These are phyloP conservation scores for Aureobasidium sp. DNA, from an alignment of 2,329 filamentous ascomycete species.

Conservation along the genomic window DNA sequence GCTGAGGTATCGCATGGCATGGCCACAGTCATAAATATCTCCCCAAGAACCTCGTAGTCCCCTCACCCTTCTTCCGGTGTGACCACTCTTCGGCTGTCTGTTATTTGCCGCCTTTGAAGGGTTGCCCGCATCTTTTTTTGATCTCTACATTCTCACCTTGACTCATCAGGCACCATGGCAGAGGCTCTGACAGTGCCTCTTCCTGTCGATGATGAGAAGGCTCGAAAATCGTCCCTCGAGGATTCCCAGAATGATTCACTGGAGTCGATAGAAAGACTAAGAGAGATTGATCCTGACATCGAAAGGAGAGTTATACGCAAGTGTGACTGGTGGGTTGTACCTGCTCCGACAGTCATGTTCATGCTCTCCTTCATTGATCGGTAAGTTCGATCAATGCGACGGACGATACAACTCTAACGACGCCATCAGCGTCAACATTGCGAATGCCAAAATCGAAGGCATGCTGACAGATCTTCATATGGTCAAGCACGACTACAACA, in stretches of 20 bases:
- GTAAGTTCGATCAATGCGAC: neutral
- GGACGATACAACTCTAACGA: neutral
- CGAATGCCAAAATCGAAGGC: constrained; percentile 37
- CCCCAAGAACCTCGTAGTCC: neutral
- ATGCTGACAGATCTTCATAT: constrained; percentile 38
- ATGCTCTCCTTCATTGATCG: constrained; percentile 15
- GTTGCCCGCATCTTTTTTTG: neutral
- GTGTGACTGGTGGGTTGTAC: constrained; percentile 14
- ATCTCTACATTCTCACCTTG: neutral
- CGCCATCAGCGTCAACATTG: constrained; percentile 31
- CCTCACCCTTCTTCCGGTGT: neutral
- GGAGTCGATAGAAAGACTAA: constrained; percentile 1
- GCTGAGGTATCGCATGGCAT: constrained; percentile 5
- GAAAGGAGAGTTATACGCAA: constrained; percentile 12
- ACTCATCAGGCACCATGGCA: neutral
- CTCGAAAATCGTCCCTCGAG: neutral
- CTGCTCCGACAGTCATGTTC: constrained; percentile 13
- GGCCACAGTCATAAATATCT: neutral
- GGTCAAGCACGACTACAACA: constrained; percentile 32
- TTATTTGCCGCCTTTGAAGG: neutral
- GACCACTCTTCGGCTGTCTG: constrained; percentile 4
- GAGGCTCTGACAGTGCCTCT: constrained; percentile 7
- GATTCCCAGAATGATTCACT: neutral
- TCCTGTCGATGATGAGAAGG: constrained; percentile 10
- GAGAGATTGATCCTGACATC: constrained; percentile 10